These are phyloP conservation scores for Alternaria brassicae DNA, from an alignment of 2,329 filamentous ascomycete species.

Conservation along the genomic window DNA sequence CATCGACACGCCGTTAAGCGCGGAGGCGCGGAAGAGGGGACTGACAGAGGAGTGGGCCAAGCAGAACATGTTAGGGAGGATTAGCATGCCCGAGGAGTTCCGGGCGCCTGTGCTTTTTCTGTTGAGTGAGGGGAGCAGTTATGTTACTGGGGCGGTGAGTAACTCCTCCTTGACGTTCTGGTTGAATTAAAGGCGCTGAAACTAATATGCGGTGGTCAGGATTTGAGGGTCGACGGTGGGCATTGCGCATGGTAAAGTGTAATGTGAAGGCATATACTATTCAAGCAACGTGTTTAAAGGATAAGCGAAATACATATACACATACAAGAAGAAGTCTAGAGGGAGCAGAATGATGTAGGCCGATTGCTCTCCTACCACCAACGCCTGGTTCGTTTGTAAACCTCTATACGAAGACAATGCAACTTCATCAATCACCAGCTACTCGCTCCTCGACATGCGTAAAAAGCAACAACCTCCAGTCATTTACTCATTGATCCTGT, in stretches of 20 bases:
- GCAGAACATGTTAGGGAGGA: conserved; percentile 47
- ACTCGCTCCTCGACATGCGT: neutral
- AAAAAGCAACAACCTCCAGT: neutral
- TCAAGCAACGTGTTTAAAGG: neutral
- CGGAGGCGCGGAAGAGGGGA: conserved; percentile 39
- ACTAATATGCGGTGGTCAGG: conserved; percentile 17
- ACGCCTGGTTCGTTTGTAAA: neutral
- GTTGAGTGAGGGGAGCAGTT: conserved; percentile 59
- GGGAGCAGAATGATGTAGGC: neutral
- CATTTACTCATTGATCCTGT: conserved; percentile 52
- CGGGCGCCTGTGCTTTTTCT: conserved; percentile 41
- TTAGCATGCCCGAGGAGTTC: conserved; percentile 42
- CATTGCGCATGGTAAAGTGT: conserved; percentile 44
- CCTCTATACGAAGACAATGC: neutral
- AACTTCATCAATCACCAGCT: neutral
- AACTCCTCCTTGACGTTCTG: neutral
- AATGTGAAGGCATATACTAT: neutral
- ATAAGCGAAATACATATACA: neutral
- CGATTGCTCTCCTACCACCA: neutral
- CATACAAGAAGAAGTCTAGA: neutral
- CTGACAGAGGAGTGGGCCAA: conserved; percentile 40
- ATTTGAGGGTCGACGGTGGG: conserved; percentile 55
- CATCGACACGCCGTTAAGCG: conserved; percentile 56
- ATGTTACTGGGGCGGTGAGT: conserved; percentile 64
- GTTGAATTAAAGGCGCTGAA: no score